Evolutionary conservation across 2,329 filamentous ascomycete species (phyloP).

Genomic region (Stachybotrys echinatus): DNA sequence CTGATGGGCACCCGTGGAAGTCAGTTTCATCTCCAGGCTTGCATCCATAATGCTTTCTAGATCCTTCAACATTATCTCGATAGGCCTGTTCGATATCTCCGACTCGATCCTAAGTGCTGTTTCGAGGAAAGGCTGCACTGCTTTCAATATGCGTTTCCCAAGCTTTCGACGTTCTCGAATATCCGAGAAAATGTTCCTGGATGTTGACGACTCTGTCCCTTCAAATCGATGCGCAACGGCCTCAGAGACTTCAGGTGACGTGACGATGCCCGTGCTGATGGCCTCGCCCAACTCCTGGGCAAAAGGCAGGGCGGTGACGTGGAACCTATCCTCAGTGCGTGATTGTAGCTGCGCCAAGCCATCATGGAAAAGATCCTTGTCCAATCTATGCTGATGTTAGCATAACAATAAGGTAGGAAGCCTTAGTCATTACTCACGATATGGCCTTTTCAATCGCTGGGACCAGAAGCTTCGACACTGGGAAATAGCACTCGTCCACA

Average conservation of each 20-base stretch:
- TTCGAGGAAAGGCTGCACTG: constrained; percentile 72
- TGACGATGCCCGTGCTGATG: constrained; percentile 48
- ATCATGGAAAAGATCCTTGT: constrained; percentile 55
- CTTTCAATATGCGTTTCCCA: constrained; percentile 85
- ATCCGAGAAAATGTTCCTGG: constrained; percentile 54
- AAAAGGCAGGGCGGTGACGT: constrained; percentile 53
- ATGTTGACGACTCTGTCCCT: constrained; percentile 40
- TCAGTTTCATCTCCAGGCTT: constrained; percentile 53
- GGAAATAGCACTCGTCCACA: constrained; percentile 88
- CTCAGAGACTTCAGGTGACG: constrained; percentile 23
- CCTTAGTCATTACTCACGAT: constrained; percentile 70
- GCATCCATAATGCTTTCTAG: constrained; percentile 69
- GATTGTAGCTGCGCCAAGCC: constrained; percentile 45
- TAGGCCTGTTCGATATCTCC: constrained; percentile 67
- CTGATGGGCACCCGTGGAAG: constrained; percentile 28
- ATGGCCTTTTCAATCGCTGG: constrained; percentile 77
- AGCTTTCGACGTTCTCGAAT: constrained; percentile 76
- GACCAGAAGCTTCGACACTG: constrained; percentile 69
- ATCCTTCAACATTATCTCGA: constrained; percentile 66
- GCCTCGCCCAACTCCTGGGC: constrained; percentile 50
- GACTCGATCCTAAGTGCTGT: constrained; percentile 73
- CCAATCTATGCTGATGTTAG: constrained; percentile 44
- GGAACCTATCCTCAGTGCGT: constrained; percentile 50
- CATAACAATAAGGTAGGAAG: background rate
- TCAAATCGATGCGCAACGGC: constrained; percentile 23